Percentiles rank a stretch among this genome's conserved stretches.
These are phyloP conservation scores for Neonectria coccinea DNA, from an alignment of 2,329 filamentous ascomycete species.

Conservation along the genomic window DNA sequence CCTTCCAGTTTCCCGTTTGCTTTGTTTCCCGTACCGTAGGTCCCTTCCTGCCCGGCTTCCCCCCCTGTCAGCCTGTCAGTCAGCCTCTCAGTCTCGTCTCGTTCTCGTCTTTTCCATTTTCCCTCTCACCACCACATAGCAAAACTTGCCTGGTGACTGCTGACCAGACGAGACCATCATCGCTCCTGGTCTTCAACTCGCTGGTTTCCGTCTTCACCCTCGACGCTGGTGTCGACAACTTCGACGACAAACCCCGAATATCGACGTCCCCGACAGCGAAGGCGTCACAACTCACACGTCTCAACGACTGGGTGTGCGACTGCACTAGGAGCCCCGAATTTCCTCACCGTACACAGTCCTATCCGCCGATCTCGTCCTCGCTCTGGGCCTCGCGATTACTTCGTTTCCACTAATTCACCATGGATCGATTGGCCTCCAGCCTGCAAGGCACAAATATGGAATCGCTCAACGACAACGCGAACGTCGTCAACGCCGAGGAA, in stretches of 20 bases:
- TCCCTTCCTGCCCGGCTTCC: conserved; percentile 4
- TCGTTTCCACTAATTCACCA: not conserved
- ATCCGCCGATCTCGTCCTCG: not conserved
- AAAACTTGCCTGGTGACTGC: conserved; percentile 8
- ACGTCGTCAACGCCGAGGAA: not conserved
- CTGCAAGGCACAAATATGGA: not conserved
- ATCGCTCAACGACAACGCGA: not conserved
- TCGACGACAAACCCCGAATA: not conserved
- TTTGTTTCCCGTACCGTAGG: conserved; percentile 5
- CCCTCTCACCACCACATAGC: not conserved
- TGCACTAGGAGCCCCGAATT: not conserved
- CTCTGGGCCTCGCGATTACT: not conserved
- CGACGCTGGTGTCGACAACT: not conserved
- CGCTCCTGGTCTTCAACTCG: not conserved
- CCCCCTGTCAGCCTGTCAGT: not conserved
- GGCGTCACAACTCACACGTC: not conserved
- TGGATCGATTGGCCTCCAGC: not conserved
- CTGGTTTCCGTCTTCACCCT: not conserved
- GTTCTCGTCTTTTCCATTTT: not conserved
- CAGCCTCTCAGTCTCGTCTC: not conserved
- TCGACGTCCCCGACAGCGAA: not conserved
- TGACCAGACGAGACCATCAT: conserved; percentile 1
- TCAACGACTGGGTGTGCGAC: not conserved
- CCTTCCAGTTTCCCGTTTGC: conserved; percentile 16
- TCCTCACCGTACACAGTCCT: not conserved